phyloP scores from a whole-genome alignment of 176 grass and related monocot genomes.

The Tillandsia leiboldiana region DNA sequence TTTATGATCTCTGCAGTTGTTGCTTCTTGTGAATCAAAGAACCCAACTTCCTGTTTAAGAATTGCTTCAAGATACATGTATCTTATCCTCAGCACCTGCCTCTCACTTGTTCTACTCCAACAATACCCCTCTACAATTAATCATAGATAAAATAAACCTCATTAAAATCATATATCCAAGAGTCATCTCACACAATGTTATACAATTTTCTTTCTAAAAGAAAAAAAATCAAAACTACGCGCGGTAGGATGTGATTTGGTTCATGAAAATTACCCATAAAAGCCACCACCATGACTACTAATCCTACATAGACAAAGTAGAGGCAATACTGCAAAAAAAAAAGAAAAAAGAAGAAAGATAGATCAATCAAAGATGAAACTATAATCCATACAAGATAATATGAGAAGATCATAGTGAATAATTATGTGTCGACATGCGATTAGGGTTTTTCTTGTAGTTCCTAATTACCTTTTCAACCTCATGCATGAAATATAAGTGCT shows the following conservation, averaged over 20 bases:
- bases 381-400: neutral
- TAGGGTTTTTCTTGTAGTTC: too few relatives aligned
- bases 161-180: neutral
- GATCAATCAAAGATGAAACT: neutral
- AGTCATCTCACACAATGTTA: neutral
- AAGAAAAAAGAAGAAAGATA: neutral
- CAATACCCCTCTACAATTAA: slow-evolving; percentile 81
- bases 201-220: neutral
- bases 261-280: slow-evolving; percentile 63
- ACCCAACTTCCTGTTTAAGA: slow-evolving; percentile 80
- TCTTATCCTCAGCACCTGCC: slow-evolving; percentile 87
- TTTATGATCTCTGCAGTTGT: slow-evolving; percentile 93
- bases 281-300: slow-evolving; percentile 74
- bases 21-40: slow-evolving; percentile 96
- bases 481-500: slow-evolving; percentile 54
- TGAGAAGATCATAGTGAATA: neutral
- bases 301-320: slow-evolving; percentile 81
- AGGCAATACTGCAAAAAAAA: slow-evolving; percentile 52
- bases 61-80: slow-evolving; percentile 87
- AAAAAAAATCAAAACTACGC: neutral
- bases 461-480: slow-evolving; percentile 68
- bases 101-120: slow-evolving; percentile 98
- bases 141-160: neutral
- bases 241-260: neutral
- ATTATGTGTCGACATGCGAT: neutral